phyloP scores from a whole-genome alignment of 148 eudicot species.

The Rhododendron kiyosumense region DNA sequence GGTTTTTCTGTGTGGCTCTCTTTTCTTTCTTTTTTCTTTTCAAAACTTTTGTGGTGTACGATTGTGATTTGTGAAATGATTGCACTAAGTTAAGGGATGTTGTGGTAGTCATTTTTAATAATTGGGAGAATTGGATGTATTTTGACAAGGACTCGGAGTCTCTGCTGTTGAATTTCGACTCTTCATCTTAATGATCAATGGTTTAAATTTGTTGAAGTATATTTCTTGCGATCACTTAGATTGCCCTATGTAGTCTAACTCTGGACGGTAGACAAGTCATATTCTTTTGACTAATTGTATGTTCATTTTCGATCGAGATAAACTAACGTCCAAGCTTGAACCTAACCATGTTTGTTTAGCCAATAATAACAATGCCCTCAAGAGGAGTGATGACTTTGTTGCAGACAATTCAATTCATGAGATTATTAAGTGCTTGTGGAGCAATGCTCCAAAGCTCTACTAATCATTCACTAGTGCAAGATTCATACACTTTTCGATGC shows the following conservation, averaged over 20 bases:
- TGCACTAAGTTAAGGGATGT: background rate
- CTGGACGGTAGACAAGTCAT: too few species aligned
- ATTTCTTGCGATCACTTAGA: too few species aligned
- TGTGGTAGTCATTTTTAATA: background rate
- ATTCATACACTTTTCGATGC: too few species aligned
- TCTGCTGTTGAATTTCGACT: too few species aligned
- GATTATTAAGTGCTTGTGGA: background rate
- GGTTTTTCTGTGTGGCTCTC: background rate
- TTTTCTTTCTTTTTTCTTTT: background rate
- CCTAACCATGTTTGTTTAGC: background rate
- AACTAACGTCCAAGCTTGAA: background rate
- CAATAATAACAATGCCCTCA: background rate
- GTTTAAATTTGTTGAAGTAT: too few species aligned
- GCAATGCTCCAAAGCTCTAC: background rate
- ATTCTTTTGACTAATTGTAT: too few species aligned
- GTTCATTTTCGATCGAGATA: background rate
- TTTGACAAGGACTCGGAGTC: too few species aligned
- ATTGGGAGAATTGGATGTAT: too few species aligned
- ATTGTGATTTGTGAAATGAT: background rate
- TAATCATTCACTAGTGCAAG: background rate
- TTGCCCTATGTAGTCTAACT: too few species aligned
- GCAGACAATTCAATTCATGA: background rate
- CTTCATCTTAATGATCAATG: too few species aligned
- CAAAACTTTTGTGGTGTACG: background rate
- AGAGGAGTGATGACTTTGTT: background rate